These are phyloP conservation scores for Monosporascus sp. DNA, from an alignment of 2,329 filamentous ascomycete species.

Conservation along the genomic window DNA sequence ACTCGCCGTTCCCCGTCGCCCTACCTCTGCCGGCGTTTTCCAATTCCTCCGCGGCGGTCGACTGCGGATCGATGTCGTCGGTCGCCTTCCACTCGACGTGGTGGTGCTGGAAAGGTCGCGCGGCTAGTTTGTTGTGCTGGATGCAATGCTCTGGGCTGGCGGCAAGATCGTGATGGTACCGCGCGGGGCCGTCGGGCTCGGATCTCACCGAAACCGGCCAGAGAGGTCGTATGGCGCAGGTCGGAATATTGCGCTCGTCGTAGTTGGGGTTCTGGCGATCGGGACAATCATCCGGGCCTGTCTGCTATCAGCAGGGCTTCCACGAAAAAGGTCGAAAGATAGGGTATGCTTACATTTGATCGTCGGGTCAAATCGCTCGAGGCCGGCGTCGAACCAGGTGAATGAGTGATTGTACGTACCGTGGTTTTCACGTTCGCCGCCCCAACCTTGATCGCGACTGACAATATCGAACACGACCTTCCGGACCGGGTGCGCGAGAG, in stretches of 20 bases:
- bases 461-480: conserved; percentile 57
- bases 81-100: conserved; percentile 48
- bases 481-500: conserved; percentile 45
- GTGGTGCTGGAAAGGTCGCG: conserved; percentile 32
- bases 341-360: conserved; percentile 16
- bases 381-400: conserved; percentile 60
- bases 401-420: conserved; percentile 44
- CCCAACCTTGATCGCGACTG: conserved; percentile 57
- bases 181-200: conserved; percentile 8
- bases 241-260: conserved; percentile 8
- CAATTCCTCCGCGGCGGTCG: conserved; percentile 33
- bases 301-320: conserved; percentile 4
- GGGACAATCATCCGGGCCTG: conserved; percentile 13
- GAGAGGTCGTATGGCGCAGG: conserved; percentile 25
- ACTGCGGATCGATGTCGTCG: conserved; percentile 42
- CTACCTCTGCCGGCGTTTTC: conserved; percentile 42
- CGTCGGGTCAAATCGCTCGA: conserved; percentile 47
- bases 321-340: background rate
- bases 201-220: conserved; percentile 17
- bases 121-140: conserved; percentile 41
- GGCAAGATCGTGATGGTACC: conserved; percentile 34
- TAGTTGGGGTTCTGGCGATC: conserved; percentile 4
- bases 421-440: conserved; percentile 23
- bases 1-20: conserved; percentile 47
- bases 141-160: conserved; percentile 35